Percentiles rank a stretch among this genome's conserved stretches.
Conservation (phyloP, 306 rosid genomes). For the Vicia faba region DNA sequence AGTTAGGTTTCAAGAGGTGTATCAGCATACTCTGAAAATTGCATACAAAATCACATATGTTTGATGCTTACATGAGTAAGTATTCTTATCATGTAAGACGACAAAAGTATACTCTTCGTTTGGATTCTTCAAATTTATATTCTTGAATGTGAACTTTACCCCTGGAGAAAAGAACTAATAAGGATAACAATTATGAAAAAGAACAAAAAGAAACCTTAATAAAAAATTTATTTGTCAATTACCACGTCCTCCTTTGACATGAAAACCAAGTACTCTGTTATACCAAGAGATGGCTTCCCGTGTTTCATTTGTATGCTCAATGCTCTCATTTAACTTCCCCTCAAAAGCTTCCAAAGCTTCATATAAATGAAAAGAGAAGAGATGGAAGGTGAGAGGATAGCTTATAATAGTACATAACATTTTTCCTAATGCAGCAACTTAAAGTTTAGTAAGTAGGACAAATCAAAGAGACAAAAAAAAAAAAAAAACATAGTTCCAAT, state of each 20-base stretch:
- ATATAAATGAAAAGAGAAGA: constrained; percentile 4
- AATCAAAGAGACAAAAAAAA: too few species aligned
- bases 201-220: not conserved
- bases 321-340: constrained; percentile 44
- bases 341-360: constrained; percentile 60
- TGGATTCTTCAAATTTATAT: constrained; percentile 53
- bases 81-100: constrained; percentile 61
- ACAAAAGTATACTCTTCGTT: constrained; percentile 66
- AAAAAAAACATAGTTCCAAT: too few species aligned
- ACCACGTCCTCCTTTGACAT: constrained; percentile 90
- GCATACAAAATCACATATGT: constrained; percentile 32
- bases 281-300: constrained; percentile 83
- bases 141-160: constrained; percentile 82
- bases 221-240: constrained; percentile 39
- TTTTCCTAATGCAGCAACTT: too few species aligned
- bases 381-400: too few species aligned
- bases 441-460: too few species aligned
- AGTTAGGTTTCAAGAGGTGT: constrained; percentile 22
- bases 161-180: constrained; percentile 49
- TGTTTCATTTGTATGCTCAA: constrained; percentile 50
- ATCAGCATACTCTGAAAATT: constrained; percentile 9
- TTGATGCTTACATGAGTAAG: constrained; percentile 66
- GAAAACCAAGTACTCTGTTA: constrained; percentile 72
- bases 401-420: too few species aligned
- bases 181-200: constrained; percentile 29